Conservation (phyloP, 305 asterid genomes). For the Fraxinus sp. region DNA sequence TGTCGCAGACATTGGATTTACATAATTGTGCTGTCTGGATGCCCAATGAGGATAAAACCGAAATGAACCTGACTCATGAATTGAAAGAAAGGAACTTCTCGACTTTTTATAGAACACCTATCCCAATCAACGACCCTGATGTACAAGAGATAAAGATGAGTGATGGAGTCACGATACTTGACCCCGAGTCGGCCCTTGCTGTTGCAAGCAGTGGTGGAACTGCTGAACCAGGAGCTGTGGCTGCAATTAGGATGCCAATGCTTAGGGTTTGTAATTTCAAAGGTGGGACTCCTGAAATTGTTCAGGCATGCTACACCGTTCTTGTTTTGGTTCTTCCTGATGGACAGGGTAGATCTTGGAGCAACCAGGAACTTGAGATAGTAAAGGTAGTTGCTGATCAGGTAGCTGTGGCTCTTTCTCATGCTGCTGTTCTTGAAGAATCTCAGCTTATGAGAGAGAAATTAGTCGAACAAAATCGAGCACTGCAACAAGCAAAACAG, state of each 20-base stretch:
- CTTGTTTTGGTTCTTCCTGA: constrained; percentile 86
- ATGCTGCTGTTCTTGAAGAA: constrained; percentile 95
- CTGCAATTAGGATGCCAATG: constrained; percentile 97
- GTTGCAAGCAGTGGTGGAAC: constrained; percentile 63
- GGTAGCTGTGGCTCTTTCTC: constrained; percentile 97
- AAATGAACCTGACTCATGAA: constrained; percentile 78
- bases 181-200: constrained; percentile 63
- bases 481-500: constrained; percentile 75
- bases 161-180: constrained; percentile 65
- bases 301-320: constrained; percentile 81
- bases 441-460: constrained; percentile 84
- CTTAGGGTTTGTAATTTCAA: constrained; percentile 81
- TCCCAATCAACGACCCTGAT: constrained; percentile 63
- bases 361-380: constrained; percentile 72
- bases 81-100: constrained; percentile 50
- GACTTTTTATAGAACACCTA: constrained; percentile 28
- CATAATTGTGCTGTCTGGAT: constrained; percentile 91
- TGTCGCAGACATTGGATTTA: constrained; percentile 77
- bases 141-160: constrained; percentile 63
- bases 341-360: constrained; percentile 64
- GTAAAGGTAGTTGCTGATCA: constrained; percentile 94
- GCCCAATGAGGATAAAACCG: constrained; percentile 70
- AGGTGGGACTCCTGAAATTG: constrained; percentile 94
- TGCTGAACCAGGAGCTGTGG: constrained; percentile 68
- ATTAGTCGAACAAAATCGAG: constrained; percentile 77